phyloP scores from a whole-genome alignment of 1,139 yeast species.

The Pichia sp. region DNA sequence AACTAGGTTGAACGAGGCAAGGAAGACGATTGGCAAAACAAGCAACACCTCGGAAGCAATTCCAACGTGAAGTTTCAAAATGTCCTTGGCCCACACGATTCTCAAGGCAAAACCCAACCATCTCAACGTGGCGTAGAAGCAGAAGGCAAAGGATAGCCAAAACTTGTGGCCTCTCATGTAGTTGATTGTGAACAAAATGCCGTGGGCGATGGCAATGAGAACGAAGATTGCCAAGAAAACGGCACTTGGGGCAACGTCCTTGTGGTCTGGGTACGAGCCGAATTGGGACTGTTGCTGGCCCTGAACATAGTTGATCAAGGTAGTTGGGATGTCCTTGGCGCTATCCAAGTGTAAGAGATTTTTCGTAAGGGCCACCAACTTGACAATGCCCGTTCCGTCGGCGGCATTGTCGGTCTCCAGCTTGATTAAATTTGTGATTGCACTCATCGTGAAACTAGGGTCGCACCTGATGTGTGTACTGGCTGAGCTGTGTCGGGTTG shows the following conservation, averaged over 20 bases:
- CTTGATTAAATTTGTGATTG: conserved; percentile 22
- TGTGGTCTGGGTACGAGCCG: conserved; percentile 59
- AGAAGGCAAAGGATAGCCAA: conserved; percentile 53
- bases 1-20: conserved; percentile 58
- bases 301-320: conserved; percentile 36
- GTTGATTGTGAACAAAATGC: conserved; percentile 49
- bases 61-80: conserved; percentile 46
- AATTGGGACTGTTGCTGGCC: conserved; percentile 49
- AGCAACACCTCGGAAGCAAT: conserved; percentile 57
- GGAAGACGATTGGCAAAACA: conserved; percentile 51
- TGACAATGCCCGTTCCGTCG: conserved; percentile 47
- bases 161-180: conserved; percentile 60
- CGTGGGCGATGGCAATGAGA: conserved; percentile 46
- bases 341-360: conserved; percentile 22
- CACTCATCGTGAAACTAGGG: conserved; percentile 4
- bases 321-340: conserved; percentile 35
- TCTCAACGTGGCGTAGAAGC: conserved; percentile 49
- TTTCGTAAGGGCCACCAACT: conserved; percentile 33
- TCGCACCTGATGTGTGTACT: too few relatives aligned
- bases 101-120: conserved; percentile 59
- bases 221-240: conserved; percentile 54
- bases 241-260: conserved; percentile 60
- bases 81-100: conserved; percentile 53
- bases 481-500: too few relatives aligned
- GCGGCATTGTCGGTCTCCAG: conserved; percentile 40